Percentiles rank a stretch among this genome's conserved stretches.
These are phyloP conservation scores for Pyrenophora tritici-repentis DNA, from an alignment of 2,329 filamentous ascomycete genomes.

Conservation along the genomic window DNA sequence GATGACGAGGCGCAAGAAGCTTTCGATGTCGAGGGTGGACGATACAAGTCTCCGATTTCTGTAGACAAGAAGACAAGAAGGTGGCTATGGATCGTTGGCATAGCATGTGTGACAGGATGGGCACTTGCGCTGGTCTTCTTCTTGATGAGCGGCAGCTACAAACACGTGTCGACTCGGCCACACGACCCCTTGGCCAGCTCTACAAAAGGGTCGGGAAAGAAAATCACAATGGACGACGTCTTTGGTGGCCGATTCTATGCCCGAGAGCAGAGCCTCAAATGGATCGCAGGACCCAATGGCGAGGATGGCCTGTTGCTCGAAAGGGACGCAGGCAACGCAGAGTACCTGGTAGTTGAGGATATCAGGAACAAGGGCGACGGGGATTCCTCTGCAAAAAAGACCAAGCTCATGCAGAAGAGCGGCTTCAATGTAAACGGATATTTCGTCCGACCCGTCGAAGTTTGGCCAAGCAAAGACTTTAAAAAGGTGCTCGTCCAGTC, in stretches of 20 bases:
- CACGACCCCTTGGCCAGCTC: slow-evolving; percentile 71
- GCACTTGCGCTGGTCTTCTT: slow-evolving; percentile 69
- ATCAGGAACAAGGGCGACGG: slow-evolving; percentile 62
- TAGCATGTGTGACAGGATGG: slow-evolving; percentile 70
- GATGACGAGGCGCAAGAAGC: slow-evolving; percentile 51
- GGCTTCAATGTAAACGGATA: slow-evolving; percentile 65
- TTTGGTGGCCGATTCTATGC: slow-evolving; percentile 68
- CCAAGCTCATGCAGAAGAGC: slow-evolving; percentile 74
- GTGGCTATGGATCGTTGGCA: slow-evolving; percentile 64
- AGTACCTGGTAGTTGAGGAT: slow-evolving; percentile 86
- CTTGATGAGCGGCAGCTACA: slow-evolving; percentile 67
- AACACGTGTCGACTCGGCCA: slow-evolving; percentile 65
- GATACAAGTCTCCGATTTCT: slow-evolving; percentile 52
- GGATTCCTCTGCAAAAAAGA: slow-evolving; percentile 57
- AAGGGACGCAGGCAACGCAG: slow-evolving; percentile 61
- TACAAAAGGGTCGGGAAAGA: slow-evolving; percentile 68
- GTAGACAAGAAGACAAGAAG: slow-evolving; percentile 70
- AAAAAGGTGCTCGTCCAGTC: slow-evolving; percentile 85
- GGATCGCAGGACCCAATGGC: slow-evolving; percentile 74
- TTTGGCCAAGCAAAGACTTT: slow-evolving; percentile 80
- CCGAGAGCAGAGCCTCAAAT: slow-evolving; percentile 69
- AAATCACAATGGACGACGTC: slow-evolving; percentile 74
- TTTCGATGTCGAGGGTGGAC: slow-evolving; percentile 58
- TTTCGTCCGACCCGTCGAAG: slow-evolving; percentile 62
- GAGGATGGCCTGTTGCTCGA: slow-evolving; percentile 88